phyloP scores from a whole-genome alignment of 306 rosid species.

The Ormosia emarginata region DNA sequence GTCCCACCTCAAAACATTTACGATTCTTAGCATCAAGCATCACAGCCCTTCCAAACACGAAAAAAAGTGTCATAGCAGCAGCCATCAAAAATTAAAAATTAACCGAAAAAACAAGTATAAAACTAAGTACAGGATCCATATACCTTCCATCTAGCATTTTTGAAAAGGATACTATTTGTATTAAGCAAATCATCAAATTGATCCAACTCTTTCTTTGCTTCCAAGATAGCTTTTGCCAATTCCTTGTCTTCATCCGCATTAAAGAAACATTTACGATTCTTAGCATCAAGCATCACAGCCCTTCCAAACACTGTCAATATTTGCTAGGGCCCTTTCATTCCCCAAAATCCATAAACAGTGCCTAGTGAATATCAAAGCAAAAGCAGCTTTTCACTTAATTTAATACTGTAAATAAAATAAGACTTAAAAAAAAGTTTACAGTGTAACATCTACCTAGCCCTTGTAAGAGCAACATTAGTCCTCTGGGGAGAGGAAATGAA shows the following conservation, averaged over 20 bases:
- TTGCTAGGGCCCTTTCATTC: conserved; percentile 36
- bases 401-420: not conserved
- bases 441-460: conserved; percentile 56
- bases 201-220: conserved; percentile 42
- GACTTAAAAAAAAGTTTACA: not conserved
- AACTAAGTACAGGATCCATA: not conserved
- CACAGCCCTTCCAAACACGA: conserved; percentile 52
- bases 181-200: conserved; percentile 60
- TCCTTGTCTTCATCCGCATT: conserved; percentile 49
- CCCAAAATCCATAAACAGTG: conserved; percentile 78
- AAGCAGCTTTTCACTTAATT: not conserved
- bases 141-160: conserved; percentile 64
- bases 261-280: conserved; percentile 49
- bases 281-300: conserved; percentile 47
- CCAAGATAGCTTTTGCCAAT: conserved; percentile 47
- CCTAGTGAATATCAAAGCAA: conserved; percentile 32
- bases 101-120: not conserved
- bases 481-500: conserved; percentile 53
- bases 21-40: conserved; percentile 53
- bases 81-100: not conserved
- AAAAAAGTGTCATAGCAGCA: too few species aligned
- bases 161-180: conserved; percentile 47
- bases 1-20: too few species aligned
- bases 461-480: conserved; percentile 77
- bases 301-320: conserved; percentile 48